phyloP scores from a whole-genome alignment of 768 basidiomycete genomes.

The Boletus fagicola region DNA sequence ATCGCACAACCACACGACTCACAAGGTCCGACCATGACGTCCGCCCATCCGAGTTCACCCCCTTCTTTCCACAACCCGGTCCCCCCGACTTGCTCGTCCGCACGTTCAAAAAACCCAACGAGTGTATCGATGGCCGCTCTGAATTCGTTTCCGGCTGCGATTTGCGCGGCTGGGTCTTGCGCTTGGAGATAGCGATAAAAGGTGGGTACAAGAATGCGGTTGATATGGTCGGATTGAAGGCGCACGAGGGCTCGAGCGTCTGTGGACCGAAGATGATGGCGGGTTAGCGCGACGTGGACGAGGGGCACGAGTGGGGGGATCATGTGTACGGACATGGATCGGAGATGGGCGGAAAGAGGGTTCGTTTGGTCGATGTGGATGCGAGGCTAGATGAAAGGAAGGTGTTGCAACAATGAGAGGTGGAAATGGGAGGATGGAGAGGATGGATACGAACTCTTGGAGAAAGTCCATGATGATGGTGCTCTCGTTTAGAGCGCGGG shows the following conservation, averaged over 20 bases:
- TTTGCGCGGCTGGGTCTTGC: constrained; percentile 54
- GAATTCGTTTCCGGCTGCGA: constrained; percentile 53
- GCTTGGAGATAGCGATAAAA: constrained; percentile 78
- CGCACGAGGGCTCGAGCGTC: constrained; percentile 67
- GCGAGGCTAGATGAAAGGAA: constrained; percentile 42
- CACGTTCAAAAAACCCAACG: constrained; percentile 49
- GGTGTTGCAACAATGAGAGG: too few species aligned
- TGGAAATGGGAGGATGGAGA: too few species aligned
- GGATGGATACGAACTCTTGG: constrained; percentile 55
- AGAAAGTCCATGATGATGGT: constrained; percentile 77
- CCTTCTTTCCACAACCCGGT: constrained; percentile 59
- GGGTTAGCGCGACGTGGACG: neutral
- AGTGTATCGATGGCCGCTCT: constrained; percentile 49
- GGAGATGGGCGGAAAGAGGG: constrained; percentile 54
- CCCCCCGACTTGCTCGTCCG: constrained; percentile 49
- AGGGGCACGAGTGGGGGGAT: neutral
- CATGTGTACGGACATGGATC: constrained; percentile 53
- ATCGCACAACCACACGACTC: constrained; percentile 21
- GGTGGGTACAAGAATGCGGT: constrained; percentile 60
- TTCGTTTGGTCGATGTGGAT: constrained; percentile 43
- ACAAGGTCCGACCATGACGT: constrained; percentile 75
- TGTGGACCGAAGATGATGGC: constrained; percentile 21
- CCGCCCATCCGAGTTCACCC: constrained; percentile 58
- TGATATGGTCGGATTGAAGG: constrained; percentile 67
- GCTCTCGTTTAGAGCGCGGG: constrained; percentile 72